Percentiles rank a stretch among this genome's conserved stretches.
Evolutionary conservation across 2,329 filamentous ascomycete genomes (phyloP).

Genomic region (Bipolaris bicolor): DNA sequence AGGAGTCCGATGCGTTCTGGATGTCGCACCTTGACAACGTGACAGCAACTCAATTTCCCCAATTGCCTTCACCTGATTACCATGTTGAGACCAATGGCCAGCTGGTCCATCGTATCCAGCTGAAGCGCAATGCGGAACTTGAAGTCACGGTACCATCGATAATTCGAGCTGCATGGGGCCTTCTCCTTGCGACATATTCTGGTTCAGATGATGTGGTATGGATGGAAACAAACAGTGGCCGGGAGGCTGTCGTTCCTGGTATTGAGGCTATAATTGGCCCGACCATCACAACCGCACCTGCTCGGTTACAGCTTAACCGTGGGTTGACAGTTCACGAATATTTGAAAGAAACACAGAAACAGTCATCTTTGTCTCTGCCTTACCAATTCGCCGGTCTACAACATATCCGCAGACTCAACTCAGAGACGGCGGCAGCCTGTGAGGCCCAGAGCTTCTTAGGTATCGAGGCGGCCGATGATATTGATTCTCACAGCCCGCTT

Average conservation of each 20-base stretch:
- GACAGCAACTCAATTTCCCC: conserved; percentile 40
- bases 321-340: conserved; percentile 32
- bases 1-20: conserved; percentile 40
- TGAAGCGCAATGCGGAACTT: conserved; percentile 27
- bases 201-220: conserved; percentile 57
- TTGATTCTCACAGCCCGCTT: conserved; percentile 35
- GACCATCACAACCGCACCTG: conserved; percentile 51
- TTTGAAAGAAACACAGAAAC: conserved; percentile 37
- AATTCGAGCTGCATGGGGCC: conserved; percentile 55
- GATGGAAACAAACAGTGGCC: conserved; percentile 50
- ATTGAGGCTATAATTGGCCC: conserved; percentile 52
- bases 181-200: conserved; percentile 55
- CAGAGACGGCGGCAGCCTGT: conserved; percentile 52
- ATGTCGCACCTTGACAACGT: conserved; percentile 34
- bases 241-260: conserved; percentile 43
- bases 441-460: conserved; percentile 57
- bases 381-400: conserved; percentile 55
- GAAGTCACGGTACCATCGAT: conserved; percentile 46
- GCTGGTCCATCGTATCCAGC: conserved; percentile 25
- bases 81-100: conserved; percentile 41
- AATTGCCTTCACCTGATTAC: conserved; percentile 40
- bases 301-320: conserved; percentile 50
- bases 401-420: conserved; percentile 49
- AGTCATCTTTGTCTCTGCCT: conserved; percentile 36
- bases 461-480: conserved; percentile 45